Evolutionary conservation across 768 basidiomycete genomes (phyloP), one percentile per base, ranked within the genome.

Genomic region (Leccinum disarticulatum): DNA sequence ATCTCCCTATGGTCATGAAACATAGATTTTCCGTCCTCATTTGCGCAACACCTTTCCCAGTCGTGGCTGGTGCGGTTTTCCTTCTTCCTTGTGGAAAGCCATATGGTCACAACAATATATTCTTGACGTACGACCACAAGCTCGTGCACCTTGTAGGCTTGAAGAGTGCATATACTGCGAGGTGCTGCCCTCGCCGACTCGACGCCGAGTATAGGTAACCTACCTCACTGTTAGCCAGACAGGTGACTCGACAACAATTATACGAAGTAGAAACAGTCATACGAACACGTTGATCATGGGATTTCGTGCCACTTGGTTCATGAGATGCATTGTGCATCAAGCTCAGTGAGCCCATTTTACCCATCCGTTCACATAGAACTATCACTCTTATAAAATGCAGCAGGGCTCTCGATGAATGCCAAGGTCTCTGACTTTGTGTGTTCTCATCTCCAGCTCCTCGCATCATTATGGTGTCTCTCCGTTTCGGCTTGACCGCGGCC

Each of bases 391-490:
- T 48, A 63, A 59, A 63, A 47, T 7, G 43, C 43, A 28, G 27
- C 30, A 27, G 38, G 31, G 14, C 30, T 14, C 22, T 35, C 11
- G 22, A 56, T 31, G 22, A 22, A 22, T 19, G 15, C 25, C 49
- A 58, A 56, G 30, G 54, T 51, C 48, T 59, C 31, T 35, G 10
- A 14, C 47, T 36, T 27, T 41, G 17, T 31, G 2, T 8, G 5
- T 9, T 7, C 27, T n/a, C n/a, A 4, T 57, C 27, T 8, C 25
- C n/a, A 33, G 5, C 27, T 35, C 35, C 35, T 38, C 30, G 14
- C 2, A 19, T 43, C 28, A 58, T 38, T 31, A 66, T 69, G 59
- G n/a, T 66, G 10, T 55, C 19, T 41, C 27, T 69, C 0, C 36
- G 35, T 28, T 15, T 22, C 33, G 28, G 31, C n/a, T 7, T 61